A percentile compares a stretch with the other conserved stretches of the same genome.
phyloP scores from a whole-genome alignment of 176 grass and related monocot genomes.

The Phoenix dactylifera region DNA sequence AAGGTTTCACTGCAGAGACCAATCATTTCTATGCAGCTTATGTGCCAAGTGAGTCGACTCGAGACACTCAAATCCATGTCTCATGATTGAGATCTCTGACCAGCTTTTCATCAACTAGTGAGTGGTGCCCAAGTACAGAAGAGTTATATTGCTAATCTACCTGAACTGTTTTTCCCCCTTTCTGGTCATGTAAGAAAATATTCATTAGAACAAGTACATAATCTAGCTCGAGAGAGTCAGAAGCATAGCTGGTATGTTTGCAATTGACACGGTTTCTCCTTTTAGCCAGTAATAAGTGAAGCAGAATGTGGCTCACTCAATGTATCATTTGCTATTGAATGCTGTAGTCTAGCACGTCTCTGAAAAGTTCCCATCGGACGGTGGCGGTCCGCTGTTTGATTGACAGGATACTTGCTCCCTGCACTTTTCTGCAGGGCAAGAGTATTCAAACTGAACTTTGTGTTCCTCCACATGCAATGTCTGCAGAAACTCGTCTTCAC shows the following conservation, averaged over 20 bases:
- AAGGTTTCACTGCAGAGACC: too few species aligned
- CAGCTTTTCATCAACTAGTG: constrained; percentile 17
- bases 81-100: constrained; percentile 18
- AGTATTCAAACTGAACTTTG: constrained; percentile 35
- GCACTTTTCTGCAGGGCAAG: constrained; percentile 20
- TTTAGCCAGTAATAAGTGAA: constrained; percentile 18
- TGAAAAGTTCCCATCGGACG: not conserved
- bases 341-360: not conserved
- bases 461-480: constrained; percentile 39
- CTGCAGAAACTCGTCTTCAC: constrained; percentile 52
- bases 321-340: constrained; percentile 9
- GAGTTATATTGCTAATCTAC: constrained; percentile 15
- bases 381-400: not conserved
- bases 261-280: constrained; percentile 9
- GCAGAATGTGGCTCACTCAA: not conserved
- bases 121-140: constrained; percentile 25
- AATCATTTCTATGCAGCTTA: too few species aligned
- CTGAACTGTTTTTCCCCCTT: not conserved
- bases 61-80: not conserved
- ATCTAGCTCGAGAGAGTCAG: constrained; percentile 18
- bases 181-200: constrained; percentile 15
- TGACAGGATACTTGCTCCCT: not conserved
- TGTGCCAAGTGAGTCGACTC: too few species aligned
- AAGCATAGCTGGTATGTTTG: constrained; percentile 8
- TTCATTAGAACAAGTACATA: constrained; percentile 21